Evolutionary conservation across 1,139 yeast species (phyloP).

Genomic region (Casaregolazyma lundiana): DNA sequence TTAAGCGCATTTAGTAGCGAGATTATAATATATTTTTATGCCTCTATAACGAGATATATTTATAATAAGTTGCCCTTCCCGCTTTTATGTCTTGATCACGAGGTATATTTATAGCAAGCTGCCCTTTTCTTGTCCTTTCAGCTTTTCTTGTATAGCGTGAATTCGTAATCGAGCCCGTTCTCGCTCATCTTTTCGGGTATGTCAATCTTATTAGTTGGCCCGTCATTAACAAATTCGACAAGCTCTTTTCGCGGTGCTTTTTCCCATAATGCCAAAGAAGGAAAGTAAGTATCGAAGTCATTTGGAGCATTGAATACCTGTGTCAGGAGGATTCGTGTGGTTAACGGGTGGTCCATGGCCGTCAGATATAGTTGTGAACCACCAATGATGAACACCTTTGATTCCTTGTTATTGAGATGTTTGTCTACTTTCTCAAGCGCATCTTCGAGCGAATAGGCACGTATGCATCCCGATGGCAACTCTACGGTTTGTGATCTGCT

Average conservation of each 20-base stretch:
- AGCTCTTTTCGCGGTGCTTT: slow-evolving; percentile 35
- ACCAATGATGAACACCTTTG: slow-evolving; percentile 72
- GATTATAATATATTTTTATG: no score
- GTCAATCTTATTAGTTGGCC: slow-evolving; percentile 29
- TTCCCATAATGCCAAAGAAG: slow-evolving; percentile 24
- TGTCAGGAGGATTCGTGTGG: slow-evolving; percentile 66
- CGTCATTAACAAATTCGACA: slow-evolving; percentile 37
- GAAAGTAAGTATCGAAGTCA: slow-evolving; percentile 57
- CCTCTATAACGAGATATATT: no score
- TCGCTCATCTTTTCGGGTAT: slow-evolving; percentile 42
- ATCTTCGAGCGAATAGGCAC: slow-evolving; percentile 45
- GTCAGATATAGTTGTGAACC: slow-evolving; percentile 83
- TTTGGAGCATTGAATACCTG: slow-evolving; percentile 41
- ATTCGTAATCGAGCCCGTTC: slow-evolving; percentile 46
- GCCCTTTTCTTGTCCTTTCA: not conserved
- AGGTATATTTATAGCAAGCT: not conserved
- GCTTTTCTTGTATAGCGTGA: slow-evolving; percentile 45
- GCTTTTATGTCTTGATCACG: not conserved
- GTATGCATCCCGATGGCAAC: slow-evolving; percentile 29
- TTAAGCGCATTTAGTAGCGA: no score
- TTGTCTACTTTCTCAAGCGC: slow-evolving; percentile 36
- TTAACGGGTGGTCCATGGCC: slow-evolving; percentile 42
- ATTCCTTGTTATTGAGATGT: slow-evolving; percentile 25
- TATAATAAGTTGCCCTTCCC: no score
- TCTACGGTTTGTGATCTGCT: slow-evolving; percentile 41